These are phyloP conservation scores for Bidens hawaiensis DNA, from an alignment of 140 eudicot species.

Conservation along the genomic window DNA sequence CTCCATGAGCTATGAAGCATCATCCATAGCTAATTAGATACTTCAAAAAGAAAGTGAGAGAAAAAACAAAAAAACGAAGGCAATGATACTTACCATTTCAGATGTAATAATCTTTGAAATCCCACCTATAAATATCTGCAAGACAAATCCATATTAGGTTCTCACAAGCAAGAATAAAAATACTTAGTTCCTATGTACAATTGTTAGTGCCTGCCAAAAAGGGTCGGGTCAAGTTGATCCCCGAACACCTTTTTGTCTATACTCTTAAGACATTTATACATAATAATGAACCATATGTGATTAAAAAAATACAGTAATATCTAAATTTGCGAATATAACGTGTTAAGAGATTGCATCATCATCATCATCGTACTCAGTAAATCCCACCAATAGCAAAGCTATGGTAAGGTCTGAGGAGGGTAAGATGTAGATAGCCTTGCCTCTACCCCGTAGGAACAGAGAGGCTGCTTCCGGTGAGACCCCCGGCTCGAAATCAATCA, in stretches of 20 bases:
- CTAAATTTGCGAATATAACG: not conserved
- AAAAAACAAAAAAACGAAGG: not conserved
- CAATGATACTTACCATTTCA: constrained; percentile 53
- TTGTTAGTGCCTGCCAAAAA: not conserved
- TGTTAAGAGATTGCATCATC: too few relatives aligned
- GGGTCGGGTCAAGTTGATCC: not conserved
- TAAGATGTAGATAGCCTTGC: too few relatives aligned
- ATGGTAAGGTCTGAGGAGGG: too few relatives aligned
- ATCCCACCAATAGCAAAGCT: too few relatives aligned
- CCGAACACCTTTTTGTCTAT: not conserved
- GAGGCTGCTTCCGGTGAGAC: too few relatives aligned
- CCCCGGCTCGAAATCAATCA: too few relatives aligned
- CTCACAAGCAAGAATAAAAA: constrained; percentile 2
- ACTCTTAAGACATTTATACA: not conserved
- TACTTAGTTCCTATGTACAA: too few relatives aligned
- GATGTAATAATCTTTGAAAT: constrained; percentile 68
- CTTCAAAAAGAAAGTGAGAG: not conserved
- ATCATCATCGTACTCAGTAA: too few relatives aligned
- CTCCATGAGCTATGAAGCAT: constrained; percentile 65
- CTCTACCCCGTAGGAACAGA: too few relatives aligned
- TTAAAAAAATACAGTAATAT: not conserved
- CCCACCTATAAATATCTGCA: constrained; percentile 93
- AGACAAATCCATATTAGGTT: constrained; percentile 2
- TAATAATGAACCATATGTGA: not conserved
- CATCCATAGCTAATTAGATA: constrained; percentile 5